Conservation (phyloP, 805 yeast species). For the Saturnispora galanensis region DNA sequence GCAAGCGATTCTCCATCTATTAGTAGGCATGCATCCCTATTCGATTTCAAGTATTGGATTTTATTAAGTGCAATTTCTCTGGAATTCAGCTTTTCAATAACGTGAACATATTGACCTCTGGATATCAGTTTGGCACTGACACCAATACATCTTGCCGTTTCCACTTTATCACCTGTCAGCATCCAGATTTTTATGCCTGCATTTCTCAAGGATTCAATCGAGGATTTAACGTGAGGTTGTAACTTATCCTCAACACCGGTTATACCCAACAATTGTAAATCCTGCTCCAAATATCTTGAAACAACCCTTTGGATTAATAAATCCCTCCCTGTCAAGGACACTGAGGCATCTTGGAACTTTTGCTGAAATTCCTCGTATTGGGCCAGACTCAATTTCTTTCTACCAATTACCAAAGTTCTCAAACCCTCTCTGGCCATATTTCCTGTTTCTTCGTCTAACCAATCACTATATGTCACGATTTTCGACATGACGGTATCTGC, state of each 20-base stretch:
- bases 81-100: conserved; percentile 51
- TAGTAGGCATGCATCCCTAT: conserved; percentile 61
- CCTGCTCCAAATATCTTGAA: conserved; percentile 61
- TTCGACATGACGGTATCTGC: conserved; percentile 91
- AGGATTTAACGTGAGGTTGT: conserved; percentile 83
- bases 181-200: conserved; percentile 98
- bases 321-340: conserved; percentile 77
- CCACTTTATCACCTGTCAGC: conserved; percentile 98
- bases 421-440: conserved; percentile 98
- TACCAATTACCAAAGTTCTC: conserved; percentile 89
- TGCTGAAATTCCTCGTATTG: conserved; percentile 53
- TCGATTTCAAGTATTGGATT: conserved; percentile 59
- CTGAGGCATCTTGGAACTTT: conserved; percentile 61
- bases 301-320: conserved; percentile 59
- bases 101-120: conserved; percentile 89
- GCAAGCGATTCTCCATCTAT: conserved; percentile 92
- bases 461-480: conserved; percentile 78
- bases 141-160: conserved; percentile 95
- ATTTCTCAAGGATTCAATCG: conserved; percentile 84
- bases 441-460: conserved; percentile 96
- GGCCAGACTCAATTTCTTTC: conserved; percentile 52
- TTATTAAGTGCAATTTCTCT: conserved; percentile 58
- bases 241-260: conserved; percentile 97
- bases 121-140: conserved; percentile 89
- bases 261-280: conserved; percentile 77